Conservation (phyloP, 805 yeast species). For the Lipomyces sp. region DNA sequence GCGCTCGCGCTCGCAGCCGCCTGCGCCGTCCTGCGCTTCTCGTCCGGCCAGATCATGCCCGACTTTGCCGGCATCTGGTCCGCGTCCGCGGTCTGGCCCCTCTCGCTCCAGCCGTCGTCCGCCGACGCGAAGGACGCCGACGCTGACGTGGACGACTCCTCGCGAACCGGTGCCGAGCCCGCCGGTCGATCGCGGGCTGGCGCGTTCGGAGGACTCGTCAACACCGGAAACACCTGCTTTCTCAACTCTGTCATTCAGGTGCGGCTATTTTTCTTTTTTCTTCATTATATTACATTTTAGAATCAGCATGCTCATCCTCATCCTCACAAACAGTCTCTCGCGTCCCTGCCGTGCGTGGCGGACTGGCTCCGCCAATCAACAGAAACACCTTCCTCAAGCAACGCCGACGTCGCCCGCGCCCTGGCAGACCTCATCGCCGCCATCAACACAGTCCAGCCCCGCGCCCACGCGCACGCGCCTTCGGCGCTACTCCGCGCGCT, state of each 20-base stretch:
- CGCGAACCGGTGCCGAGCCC: too few species aligned
- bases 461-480: constrained; percentile 15
- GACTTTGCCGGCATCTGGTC: constrained; percentile 6
- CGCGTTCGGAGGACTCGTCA: constrained; percentile 66
- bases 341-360: constrained; percentile 12
- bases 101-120: neutral
- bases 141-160: too few species aligned
- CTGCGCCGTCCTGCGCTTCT: neutral
- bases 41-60: neutral
- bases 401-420: constrained; percentile 6
- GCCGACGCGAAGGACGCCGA: too few species aligned
- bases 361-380: constrained; percentile 1
- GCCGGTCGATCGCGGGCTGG: too few species aligned
- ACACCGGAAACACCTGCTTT: constrained; percentile 92
- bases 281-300: neutral
- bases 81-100: constrained; percentile 2
- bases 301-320: neutral
- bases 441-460: constrained; percentile 7
- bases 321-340: constrained; percentile 7
- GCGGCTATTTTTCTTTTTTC: constrained; percentile 47
- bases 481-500: constrained; percentile 12
- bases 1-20: neutral
- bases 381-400: neutral
- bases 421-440: constrained; percentile 3
- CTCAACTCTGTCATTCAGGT: constrained; percentile 84